Base-by-base conservation (phyloP, 106 monocot genomes). In the Dioscorea dumetorum region DNA sequence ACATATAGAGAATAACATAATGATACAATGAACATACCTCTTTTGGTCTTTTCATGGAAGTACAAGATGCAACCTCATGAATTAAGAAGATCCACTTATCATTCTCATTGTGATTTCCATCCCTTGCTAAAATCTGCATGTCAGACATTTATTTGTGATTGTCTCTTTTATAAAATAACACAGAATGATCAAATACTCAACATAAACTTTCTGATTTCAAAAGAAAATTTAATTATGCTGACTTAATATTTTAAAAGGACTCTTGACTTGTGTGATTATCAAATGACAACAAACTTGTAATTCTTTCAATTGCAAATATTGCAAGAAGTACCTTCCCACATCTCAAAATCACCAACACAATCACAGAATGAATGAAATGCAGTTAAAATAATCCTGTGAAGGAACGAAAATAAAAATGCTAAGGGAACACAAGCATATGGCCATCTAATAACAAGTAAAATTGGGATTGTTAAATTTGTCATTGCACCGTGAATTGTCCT, bases 291-390 rank as follows among this genome's bases (percentile, higher is more conserved):
- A n/a, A n/a, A n/a, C n/a, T n/a, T n/a, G n/a, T n/a, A n/a, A n/a
- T n/a, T n/a, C n/a, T n/a, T n/a, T n/a, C n/a, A n/a, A n/a, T n/a
- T n/a, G n/a, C n/a, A n/a, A n/a, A n/a, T n/a, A n/a, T n/a, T n/a
- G n/a, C n/a, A n/a, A n/a, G n/a, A n/a, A 34, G 3, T 58, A 79
- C 94, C 97, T 97, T 97, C 61, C 92, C 92, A n/a, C 97, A 92
- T 86, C 84, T 97, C 97, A 78, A 97, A 66, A 73, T 97, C 97
- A 12, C 91, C 97, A 76, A 97, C 87, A 61, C 97, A 97, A 67
- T 97, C 97, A 83, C 97, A 97, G 63, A 97, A 97, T 68, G 97
- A 89, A 19, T 91, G 91, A 70, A 97, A 92, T 63, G 91, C 84
- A 72, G 62, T 75, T 72, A 97, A 75, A 70, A 92, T 73, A 57